A percentile compares a stretch with the other conserved stretches of the same genome.
phyloP scores from a whole-genome alignment of 306 rosid species.

The Trifolium dubium region DNA sequence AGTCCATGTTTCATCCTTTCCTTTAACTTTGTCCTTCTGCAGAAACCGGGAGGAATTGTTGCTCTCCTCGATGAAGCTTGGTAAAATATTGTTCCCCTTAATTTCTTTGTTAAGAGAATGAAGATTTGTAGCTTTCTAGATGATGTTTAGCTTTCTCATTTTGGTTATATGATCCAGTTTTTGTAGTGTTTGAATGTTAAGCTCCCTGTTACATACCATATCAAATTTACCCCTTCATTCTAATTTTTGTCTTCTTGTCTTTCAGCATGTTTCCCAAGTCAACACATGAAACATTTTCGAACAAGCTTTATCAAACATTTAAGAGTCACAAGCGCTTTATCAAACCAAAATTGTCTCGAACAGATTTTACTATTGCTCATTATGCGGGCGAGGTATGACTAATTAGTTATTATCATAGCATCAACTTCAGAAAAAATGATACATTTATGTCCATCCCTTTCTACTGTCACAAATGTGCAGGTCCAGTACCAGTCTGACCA shows the following conservation, averaged over 20 bases:
- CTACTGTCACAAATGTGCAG: constrained; percentile 58
- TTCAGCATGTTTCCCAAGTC: constrained; percentile 99
- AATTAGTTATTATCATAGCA: constrained; percentile 25
- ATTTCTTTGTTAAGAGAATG: constrained; percentile 27
- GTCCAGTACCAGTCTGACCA: constrained; percentile 90
- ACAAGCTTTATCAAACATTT: constrained; percentile 97
- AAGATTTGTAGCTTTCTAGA: constrained; percentile 17
- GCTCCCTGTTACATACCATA: constrained; percentile 20
- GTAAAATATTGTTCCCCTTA: constrained; percentile 53
- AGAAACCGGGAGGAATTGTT: constrained; percentile 98
- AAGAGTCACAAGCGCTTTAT: constrained; percentile 87
- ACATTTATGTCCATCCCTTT: constrained; percentile 31
- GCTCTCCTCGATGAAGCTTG: constrained; percentile 99
- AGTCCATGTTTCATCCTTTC: constrained; percentile 28
- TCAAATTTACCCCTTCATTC: constrained; percentile 37
- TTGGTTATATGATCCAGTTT: constrained; percentile 35
- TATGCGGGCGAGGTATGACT: constrained; percentile 96
- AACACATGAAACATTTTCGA: constrained; percentile 98
- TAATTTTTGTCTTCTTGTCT: constrained; percentile 39
- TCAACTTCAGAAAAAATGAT: constrained; percentile 35
- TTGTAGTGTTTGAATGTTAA: constrained; percentile 31
- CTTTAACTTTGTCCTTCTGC: constrained; percentile 37
- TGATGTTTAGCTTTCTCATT: constrained; percentile 37
- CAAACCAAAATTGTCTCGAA: constrained; percentile 97
- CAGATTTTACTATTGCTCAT: constrained; percentile 84